These are phyloP conservation scores for Rhizopogon vulgaris DNA, from an alignment of 768 basidiomycete genomes.

Conservation along the genomic window DNA sequence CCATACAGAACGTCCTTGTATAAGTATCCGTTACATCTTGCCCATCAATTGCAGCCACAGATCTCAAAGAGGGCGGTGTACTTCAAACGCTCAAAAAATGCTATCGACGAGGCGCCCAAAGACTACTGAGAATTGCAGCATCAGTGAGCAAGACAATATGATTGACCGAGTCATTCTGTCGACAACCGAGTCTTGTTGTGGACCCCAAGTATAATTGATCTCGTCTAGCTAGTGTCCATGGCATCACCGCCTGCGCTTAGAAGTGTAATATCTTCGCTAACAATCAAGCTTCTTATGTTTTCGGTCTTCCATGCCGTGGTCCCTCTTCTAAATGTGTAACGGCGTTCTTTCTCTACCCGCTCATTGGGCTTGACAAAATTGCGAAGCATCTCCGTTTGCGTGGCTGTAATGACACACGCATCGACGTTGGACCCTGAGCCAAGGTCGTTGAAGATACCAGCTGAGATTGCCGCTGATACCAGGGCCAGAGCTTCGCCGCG, in stretches of 20 bases:
- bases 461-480: conserved; percentile 81
- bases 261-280: conserved; percentile 60
- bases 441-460: conserved; percentile 99
- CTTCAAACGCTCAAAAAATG: too few species aligned
- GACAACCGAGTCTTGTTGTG: not conserved
- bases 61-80: too few species aligned
- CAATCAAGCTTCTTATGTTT: conserved; percentile 62
- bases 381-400: conserved; percentile 85
- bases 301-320: conserved; percentile 90
- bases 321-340: conserved; percentile 68
- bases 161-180: too few species aligned
- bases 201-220: not conserved
- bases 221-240: conserved; percentile 71
- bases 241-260: conserved; percentile 47
- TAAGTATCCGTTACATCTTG: too few species aligned
- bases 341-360: conserved; percentile 70
- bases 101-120: too few species aligned
- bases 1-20: too few species aligned
- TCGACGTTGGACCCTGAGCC: conserved; percentile 99
- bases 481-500: conserved; percentile 75
- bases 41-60: too few species aligned
- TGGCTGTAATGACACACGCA: conserved; percentile 88
- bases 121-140: too few species aligned
- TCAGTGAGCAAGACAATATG: too few species aligned
- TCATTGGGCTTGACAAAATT: conserved; percentile 92